These are phyloP conservation scores for Ceratocystis destructans DNA, from an alignment of 2,329 filamentous ascomycete species.

Conservation along the genomic window DNA sequence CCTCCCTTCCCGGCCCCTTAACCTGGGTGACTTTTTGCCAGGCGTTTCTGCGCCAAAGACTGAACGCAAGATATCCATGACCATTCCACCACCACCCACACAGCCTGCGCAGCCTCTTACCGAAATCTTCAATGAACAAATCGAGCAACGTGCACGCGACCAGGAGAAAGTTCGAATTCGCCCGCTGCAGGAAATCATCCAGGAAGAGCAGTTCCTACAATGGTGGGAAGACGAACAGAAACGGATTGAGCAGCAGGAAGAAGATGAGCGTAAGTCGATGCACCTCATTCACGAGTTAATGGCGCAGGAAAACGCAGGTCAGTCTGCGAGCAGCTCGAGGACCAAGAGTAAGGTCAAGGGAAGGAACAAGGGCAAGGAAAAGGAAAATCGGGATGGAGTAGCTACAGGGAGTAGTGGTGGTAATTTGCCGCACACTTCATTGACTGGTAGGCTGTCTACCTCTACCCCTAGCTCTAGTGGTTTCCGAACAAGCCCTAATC, in stretches of 20 bases:
- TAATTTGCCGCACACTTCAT: neutral
- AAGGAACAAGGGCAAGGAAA: slow-evolving; percentile 8
- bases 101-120: slow-evolving; percentile 44
- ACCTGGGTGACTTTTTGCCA: slow-evolving; percentile 13
- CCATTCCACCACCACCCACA: slow-evolving; percentile 13
- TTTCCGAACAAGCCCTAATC: too few relatives aligned
- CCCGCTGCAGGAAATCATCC: slow-evolving; percentile 84
- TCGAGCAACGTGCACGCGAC: slow-evolving; percentile 56
- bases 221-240: slow-evolving; percentile 87
- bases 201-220: slow-evolving; percentile 91
- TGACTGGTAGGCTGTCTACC: neutral
- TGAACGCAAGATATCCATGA: slow-evolving; percentile 50
- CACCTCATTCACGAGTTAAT: slow-evolving; percentile 10
- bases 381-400: neutral
- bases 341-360: neutral
- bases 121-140: slow-evolving; percentile 80
- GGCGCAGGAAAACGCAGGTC: neutral
- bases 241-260: slow-evolving; percentile 52
- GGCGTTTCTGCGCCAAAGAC: slow-evolving; percentile 35
- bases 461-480: neutral
- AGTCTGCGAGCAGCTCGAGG: neutral
- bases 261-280: slow-evolving; percentile 15
- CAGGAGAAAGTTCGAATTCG: slow-evolving; percentile 75
- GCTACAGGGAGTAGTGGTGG: neutral
- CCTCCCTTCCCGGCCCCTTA: slow-evolving; percentile 10